Evolutionary conservation across 2,329 filamentous ascomycete species (phyloP), one percentile per base, ranked within the genome.

Genomic region (Botrytis aclada): DNA sequence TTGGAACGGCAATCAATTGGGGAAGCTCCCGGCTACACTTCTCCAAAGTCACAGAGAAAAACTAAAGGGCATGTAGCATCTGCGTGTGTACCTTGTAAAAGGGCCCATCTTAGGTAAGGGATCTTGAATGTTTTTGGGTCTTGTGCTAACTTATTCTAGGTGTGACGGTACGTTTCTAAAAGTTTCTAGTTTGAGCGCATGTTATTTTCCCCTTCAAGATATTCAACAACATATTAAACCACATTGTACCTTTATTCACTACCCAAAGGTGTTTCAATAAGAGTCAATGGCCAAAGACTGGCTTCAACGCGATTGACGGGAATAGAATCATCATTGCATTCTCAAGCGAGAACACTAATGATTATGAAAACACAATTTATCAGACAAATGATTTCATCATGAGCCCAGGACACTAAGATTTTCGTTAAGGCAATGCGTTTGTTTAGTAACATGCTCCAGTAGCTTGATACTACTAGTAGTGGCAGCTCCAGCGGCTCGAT

Each of bases 41-140:
- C 88, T 56, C 87, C 88, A 2, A 90, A 89, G 77, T 84, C 88
- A 10, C 88, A 90, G 75, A 85, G 89, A 76, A 92, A 91, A 81
- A 90, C 91, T 9, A 94, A 94, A 80, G 92, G 92, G 22, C 93
- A 96, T 83, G 93, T 95, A 70, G 92, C 92, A 69, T 95, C 92
- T 51, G 93, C 93, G 39, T 96, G 93, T 81, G 90, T 95, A 77
- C 93, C 94, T 74, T 96, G 93, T 84, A 95, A 95, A 81, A 90
- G 89, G 81, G 93, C 93, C 54, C 93, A 96, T 87, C 86, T 96
- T 76, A 86, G 89, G 88, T 90, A 74, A 76, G 76, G 75, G 43
- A 39, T 61, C 60, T 69, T 51, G 34, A 51, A 71, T 73, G 54
- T 74, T 67, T 58, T 32, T 60, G 54, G 47, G 71, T 51, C 34